Evolutionary conservation across 2,329 filamentous ascomycete species (phyloP).

Genomic region (Colletotrichum chlorophyti): DNA sequence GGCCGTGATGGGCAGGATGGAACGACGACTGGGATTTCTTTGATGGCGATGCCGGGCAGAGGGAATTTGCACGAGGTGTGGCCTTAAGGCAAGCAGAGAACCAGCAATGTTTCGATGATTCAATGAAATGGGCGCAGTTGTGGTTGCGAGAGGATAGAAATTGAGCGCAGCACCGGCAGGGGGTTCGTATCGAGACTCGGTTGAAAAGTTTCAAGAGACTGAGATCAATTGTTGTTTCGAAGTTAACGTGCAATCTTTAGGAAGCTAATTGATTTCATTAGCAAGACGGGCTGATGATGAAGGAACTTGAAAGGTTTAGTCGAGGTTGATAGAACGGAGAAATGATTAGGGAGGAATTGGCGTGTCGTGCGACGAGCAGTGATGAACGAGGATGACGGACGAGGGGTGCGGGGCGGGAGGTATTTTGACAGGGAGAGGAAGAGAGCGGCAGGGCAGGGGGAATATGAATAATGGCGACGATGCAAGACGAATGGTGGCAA

Average conservation of each 20-base stretch:
- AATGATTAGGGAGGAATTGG: conserved; percentile 11
- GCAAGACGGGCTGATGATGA: not conserved
- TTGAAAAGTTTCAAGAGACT: not conserved
- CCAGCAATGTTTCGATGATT: conserved; percentile 8
- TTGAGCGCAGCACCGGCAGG: conserved; percentile 14
- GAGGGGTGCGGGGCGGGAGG: conserved; percentile 29
- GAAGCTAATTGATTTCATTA: conserved; percentile 10
- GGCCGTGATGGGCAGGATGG: conserved; percentile 45
- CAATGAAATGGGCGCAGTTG: not conserved
- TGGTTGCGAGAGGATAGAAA: conserved; percentile 2
- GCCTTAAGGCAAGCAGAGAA: not conserved
- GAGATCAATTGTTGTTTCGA: conserved; percentile 6
- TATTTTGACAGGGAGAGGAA: conserved; percentile 27
- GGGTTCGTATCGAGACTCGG: conserved; percentile 11
- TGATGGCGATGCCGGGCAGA: conserved; percentile 8
- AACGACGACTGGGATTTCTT: not conserved
- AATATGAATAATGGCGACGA: conserved; percentile 31
- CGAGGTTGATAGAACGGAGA: conserved; percentile 17
- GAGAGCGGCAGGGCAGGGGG: conserved; percentile 27
- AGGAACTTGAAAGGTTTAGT: not conserved
- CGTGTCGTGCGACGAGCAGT: conserved; percentile 26
- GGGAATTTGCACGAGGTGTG: conserved; percentile 16
- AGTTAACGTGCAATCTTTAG: conserved; percentile 2
- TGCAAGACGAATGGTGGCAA: conserved; percentile 28
- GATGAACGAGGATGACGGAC: conserved; percentile 28